A percentile compares a stretch with the other conserved stretches of the same genome.
phyloP scores from a whole-genome alignment of 73 alveolate genomes.

The Paraurostyla sp. region DNA sequence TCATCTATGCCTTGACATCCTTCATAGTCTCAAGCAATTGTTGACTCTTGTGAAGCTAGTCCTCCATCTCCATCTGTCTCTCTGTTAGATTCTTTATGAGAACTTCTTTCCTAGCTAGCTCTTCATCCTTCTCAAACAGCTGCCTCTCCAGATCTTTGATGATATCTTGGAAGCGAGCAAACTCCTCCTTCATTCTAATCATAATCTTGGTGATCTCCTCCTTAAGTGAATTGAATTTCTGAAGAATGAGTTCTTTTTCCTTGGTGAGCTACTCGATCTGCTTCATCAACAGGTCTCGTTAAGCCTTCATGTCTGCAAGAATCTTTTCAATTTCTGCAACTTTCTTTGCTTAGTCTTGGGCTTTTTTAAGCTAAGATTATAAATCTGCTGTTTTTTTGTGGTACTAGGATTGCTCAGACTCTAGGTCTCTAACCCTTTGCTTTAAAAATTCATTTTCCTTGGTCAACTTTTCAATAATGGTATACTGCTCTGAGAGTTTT shows the following conservation, averaged over 20 bases:
- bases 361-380: not conserved
- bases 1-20: conserved; percentile 41
- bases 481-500: conserved; percentile 4
- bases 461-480: not conserved
- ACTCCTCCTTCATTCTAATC: conserved; percentile 36
- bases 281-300: conserved; percentile 55
- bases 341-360: conserved; percentile 24
- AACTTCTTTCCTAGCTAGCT: conserved; percentile 1
- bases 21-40: conserved; percentile 15
- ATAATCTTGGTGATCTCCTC: not conserved
- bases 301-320: conserved; percentile 48
- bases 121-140: conserved; percentile 38
- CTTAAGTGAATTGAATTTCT: conserved; percentile 18
- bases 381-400: not conserved
- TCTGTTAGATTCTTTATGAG: conserved; percentile 7
- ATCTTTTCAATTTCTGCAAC: conserved; percentile 29
- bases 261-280: conserved; percentile 36
- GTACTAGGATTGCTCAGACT: not conserved
- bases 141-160: not conserved
- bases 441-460: not conserved
- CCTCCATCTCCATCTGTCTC: not conserved
- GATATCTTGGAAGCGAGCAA: not conserved
- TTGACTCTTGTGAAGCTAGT: not conserved
- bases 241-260: conserved; percentile 32
- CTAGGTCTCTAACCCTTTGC: conserved; percentile 18